These are phyloP conservation scores for Xylaria intraflava DNA, from an alignment of 495 filamentous ascomycete genomes.

Conservation along the genomic window DNA sequence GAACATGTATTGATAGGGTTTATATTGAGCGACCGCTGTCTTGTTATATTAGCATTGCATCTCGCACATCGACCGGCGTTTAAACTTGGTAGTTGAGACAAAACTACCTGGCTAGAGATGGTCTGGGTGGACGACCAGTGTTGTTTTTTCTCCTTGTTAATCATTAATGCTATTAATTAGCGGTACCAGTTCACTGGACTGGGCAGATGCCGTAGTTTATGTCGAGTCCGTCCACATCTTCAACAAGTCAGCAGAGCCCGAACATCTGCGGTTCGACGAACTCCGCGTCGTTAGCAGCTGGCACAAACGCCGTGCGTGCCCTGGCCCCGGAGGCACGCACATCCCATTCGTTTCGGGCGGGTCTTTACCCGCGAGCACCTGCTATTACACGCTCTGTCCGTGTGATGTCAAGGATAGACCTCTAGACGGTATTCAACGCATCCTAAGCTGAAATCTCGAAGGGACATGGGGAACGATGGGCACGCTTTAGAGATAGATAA, in stretches of 20 bases:
- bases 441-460: not conserved
- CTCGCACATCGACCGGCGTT: conserved; percentile 11
- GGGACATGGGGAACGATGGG: not conserved
- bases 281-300: not conserved
- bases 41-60: conserved; percentile 9
- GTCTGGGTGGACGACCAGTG: conserved; percentile 5
- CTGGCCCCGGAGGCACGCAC: not conserved
- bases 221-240: not conserved
- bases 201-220: not conserved
- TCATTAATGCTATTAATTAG: conserved; percentile 4
- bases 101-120: conserved; percentile 9
- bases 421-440: not conserved
- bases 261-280: not conserved
- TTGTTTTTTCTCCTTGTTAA: conserved; percentile 2
- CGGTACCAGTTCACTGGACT: not conserved
- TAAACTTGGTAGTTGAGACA: conserved; percentile 2
- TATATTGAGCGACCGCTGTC: not conserved
- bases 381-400: not conserved
- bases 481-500: not conserved
- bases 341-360: not conserved
- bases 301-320: not conserved
- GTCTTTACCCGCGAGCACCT: not conserved
- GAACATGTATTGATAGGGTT: not conserved
- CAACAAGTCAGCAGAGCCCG: not conserved
- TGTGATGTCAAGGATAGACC: not conserved